phyloP scores from a whole-genome alignment of 2,329 filamentous ascomycete species.

The Epicoccum sorghinum region DNA sequence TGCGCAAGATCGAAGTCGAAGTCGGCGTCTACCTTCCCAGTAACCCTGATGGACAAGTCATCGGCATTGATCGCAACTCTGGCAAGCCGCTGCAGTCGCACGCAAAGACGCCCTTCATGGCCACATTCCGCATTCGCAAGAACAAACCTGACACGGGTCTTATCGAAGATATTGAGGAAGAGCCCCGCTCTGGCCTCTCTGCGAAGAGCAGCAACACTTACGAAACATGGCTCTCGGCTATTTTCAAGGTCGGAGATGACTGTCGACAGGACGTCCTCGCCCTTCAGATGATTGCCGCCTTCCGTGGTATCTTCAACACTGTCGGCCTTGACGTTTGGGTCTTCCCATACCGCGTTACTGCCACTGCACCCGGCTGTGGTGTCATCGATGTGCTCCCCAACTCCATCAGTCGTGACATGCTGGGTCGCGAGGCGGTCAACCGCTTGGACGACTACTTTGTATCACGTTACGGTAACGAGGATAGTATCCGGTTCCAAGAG shows the following conservation, averaged over 20 bases:
- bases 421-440: conserved; percentile 96
- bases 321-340: conserved; percentile 97
- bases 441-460: conserved; percentile 98
- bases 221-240: conserved; percentile 98
- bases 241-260: conserved; percentile 99
- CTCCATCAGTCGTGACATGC: conserved; percentile 97
- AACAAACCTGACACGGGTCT: conserved; percentile 56
- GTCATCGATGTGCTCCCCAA: conserved; percentile 98
- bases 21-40: conserved; percentile 96
- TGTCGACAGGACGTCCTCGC: conserved; percentile 96
- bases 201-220: conserved; percentile 64
- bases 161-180: conserved; percentile 39
- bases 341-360: conserved; percentile 95
- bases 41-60: conserved; percentile 95
- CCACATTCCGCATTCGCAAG: conserved; percentile 95
- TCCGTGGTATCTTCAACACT: conserved; percentile 94
- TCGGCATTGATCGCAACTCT: conserved; percentile 97
- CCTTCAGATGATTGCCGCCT: conserved; percentile 96
- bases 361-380: conserved; percentile 94
- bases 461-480: conserved; percentile 95
- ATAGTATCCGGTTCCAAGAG: conserved; percentile 92
- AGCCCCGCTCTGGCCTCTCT: conserved; percentile 38
- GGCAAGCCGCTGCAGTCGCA: conserved; percentile 97
- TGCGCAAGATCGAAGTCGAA: conserved; percentile 96
- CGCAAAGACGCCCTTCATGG: conserved; percentile 98